phyloP scores from a whole-genome alignment of 805 yeast species.

The Jamesozyma lodderae region DNA sequence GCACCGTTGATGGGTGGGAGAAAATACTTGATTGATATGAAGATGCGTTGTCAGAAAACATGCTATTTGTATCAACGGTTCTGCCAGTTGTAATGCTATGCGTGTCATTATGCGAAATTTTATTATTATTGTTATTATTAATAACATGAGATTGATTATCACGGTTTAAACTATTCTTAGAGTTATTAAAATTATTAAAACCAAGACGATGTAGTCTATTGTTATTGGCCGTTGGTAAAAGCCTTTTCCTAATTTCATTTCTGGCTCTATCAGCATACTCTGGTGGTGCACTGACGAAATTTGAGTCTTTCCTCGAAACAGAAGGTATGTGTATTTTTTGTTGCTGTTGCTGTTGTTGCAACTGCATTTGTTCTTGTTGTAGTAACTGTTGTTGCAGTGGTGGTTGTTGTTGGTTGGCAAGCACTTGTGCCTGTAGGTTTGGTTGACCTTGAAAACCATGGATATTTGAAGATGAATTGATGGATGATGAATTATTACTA shows the following conservation, averaged over 20 bases:
- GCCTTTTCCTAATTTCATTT: conserved; percentile 26
- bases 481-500: background rate
- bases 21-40: conserved; percentile 23
- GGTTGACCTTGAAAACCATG: no score
- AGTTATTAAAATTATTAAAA: background rate
- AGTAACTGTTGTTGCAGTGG: background rate
- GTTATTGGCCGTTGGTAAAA: conserved; percentile 10
- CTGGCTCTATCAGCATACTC: conserved; percentile 31
- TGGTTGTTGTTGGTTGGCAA: background rate
- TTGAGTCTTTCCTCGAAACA: conserved; percentile 7
- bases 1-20: conserved; percentile 20
- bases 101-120: background rate
- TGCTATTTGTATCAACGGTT: conserved; percentile 10
- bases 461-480: background rate
- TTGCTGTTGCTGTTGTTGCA: conserved; percentile 4
- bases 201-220: background rate
- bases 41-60: conserved; percentile 16
- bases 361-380: background rate
- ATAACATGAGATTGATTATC: background rate
- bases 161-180: no score
- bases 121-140: background rate
- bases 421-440: no score
- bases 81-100: background rate
- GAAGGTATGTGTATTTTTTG: conserved; percentile 2
- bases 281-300: conserved; percentile 29